phyloP scores from a whole-genome alignment of 352 stramenopile species.

The Globisporangium ultimum region DNA sequence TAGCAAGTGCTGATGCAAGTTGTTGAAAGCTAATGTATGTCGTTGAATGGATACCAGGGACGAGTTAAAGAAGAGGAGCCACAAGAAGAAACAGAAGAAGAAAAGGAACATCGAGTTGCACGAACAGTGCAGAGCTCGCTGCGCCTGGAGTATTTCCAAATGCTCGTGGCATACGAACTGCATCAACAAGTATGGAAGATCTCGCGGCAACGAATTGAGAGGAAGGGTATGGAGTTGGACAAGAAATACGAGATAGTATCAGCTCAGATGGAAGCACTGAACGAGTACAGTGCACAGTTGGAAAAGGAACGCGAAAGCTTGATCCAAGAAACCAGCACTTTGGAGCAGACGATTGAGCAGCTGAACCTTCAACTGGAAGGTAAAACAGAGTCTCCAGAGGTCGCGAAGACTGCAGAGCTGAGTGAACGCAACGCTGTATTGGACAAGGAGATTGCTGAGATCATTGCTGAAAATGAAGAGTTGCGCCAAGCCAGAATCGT shows the following conservation, averaged over 20 bases:
- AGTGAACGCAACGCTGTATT: constrained; percentile 45
- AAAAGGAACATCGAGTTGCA: constrained; percentile 57
- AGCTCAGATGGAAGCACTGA: constrained; percentile 39
- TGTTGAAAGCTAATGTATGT: not conserved
- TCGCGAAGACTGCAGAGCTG: constrained; percentile 53
- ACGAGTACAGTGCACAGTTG: constrained; percentile 37
- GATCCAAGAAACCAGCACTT: constrained; percentile 43
- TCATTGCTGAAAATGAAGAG: constrained; percentile 70
- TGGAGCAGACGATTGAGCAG: constrained; percentile 60
- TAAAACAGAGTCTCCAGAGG: constrained; percentile 61
- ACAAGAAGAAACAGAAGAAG: constrained; percentile 67
- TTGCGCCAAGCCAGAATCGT: constrained; percentile 41
- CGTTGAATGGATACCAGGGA: constrained; percentile 17
- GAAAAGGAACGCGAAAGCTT: constrained; percentile 61
- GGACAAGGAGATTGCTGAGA: constrained; percentile 68
- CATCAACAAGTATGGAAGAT: constrained; percentile 75
- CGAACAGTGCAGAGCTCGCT: constrained; percentile 59
- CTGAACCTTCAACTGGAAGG: constrained; percentile 53
- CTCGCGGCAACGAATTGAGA: constrained; percentile 44
- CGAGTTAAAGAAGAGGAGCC: constrained; percentile 58
- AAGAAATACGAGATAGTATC: constrained; percentile 59
- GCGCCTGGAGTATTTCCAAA: constrained; percentile 72
- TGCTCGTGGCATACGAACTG: constrained; percentile 71
- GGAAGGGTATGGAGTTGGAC: constrained; percentile 43
- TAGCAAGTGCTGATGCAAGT: too few relatives aligned